Conservation (phyloP, 768 basidiomycete species). For the Psilocybe sp. region DNA sequence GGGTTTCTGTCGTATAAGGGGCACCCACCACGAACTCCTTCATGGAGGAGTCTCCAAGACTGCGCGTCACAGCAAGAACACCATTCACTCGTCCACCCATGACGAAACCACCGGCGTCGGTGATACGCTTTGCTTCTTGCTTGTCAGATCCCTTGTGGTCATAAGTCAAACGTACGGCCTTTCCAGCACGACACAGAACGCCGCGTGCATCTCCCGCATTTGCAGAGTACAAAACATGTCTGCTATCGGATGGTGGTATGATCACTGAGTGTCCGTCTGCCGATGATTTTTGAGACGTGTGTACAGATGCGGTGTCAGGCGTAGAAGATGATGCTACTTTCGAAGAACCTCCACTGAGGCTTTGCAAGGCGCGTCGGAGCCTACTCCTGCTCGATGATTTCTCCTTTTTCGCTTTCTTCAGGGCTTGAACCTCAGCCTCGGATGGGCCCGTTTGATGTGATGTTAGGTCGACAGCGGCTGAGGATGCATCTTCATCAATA, state of each 20-base stretch:
- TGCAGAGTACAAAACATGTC: constrained; percentile 88
- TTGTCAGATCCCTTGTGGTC: constrained; percentile 98
- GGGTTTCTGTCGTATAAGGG: constrained; percentile 98
- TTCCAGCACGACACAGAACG: constrained; percentile 88
- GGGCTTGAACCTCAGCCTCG: constrained; percentile 22
- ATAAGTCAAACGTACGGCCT: constrained; percentile 91
- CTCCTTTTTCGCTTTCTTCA: constrained; percentile 39
- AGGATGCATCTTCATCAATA: constrained; percentile 27
- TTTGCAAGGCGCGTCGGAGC: constrained; percentile 55
- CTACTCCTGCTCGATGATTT: constrained; percentile 46
- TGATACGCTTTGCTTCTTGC: constrained; percentile 97
- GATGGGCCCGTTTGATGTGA: constrained; percentile 24
- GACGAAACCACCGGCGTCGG: constrained; percentile 96
- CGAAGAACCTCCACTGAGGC: constrained; percentile 37
- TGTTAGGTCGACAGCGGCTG: constrained; percentile 22
- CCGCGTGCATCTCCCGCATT: constrained; percentile 97
- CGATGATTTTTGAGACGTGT: constrained; percentile 22
- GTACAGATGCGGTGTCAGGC: constrained; percentile 34
- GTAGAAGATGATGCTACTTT: constrained; percentile 27
- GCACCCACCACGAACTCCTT: constrained; percentile 99
- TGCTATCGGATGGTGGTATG: constrained; percentile 48
- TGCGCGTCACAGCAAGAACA: constrained; percentile 93
- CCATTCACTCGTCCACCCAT: constrained; percentile 99
- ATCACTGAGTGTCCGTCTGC: constrained; percentile 27
- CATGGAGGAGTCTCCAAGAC: constrained; percentile 96